phyloP scores from a whole-genome alignment of 768 basidiomycete genomes.

The Xanthoconium purpureum region DNA sequence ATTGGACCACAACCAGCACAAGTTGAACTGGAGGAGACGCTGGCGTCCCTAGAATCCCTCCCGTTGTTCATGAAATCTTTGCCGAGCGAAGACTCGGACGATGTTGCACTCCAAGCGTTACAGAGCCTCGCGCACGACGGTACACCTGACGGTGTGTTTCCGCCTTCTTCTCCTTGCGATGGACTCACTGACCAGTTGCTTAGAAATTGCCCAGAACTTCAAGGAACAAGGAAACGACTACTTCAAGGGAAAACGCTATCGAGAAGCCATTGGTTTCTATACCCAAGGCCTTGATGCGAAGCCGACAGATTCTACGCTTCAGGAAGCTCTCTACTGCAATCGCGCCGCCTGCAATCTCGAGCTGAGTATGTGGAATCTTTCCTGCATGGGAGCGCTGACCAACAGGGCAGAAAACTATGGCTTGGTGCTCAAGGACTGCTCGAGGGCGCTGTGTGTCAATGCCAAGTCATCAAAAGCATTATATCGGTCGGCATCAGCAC shows the following conservation, averaged over 20 bases:
- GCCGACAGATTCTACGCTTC: conserved; percentile 56
- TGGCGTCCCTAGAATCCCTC: conserved; percentile 54
- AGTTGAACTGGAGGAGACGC: conserved; percentile 33
- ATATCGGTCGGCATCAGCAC: conserved; percentile 79
- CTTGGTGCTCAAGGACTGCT: conserved; percentile 81
- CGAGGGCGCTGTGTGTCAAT: conserved; percentile 63
- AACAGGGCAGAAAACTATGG: conserved; percentile 75
- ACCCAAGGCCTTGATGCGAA: conserved; percentile 85
- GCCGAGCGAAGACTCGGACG: conserved; percentile 62
- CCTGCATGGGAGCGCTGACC: neutral
- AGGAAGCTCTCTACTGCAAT: conserved; percentile 77
- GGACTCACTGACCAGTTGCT: neutral
- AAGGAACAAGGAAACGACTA: conserved; percentile 97
- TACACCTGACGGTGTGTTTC: conserved; percentile 82
- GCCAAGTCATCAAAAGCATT: conserved; percentile 73
- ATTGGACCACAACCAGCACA: conserved; percentile 24
- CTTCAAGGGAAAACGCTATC: conserved; percentile 79
- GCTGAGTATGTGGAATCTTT: conserved; percentile 51
- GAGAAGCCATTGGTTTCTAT: conserved; percentile 89
- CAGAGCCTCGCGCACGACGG: conserved; percentile 87
- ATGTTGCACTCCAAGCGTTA: conserved; percentile 72
- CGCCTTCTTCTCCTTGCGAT: neutral
- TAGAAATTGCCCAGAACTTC: conserved; percentile 89
- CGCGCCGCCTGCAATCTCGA: conserved; percentile 93
- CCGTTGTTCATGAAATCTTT: conserved; percentile 94